Evolutionary conservation across 2,329 filamentous ascomycete species (phyloP).

Genomic region (Teratosphaeria zuluensis): DNA sequence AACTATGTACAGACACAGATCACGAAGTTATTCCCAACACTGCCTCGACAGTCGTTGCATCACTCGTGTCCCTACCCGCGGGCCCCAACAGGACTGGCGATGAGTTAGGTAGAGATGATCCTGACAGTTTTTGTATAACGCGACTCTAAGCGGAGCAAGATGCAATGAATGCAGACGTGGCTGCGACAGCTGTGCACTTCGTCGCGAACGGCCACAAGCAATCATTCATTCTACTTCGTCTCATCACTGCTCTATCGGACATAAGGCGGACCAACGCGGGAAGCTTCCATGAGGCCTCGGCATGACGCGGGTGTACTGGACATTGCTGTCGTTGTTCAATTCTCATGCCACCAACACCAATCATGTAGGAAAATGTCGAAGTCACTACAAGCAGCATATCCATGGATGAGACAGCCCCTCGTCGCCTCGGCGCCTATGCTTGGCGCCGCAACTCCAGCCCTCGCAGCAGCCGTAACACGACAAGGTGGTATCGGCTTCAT

Average conservation of each 20-base stretch:
- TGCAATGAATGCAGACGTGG: too few species aligned
- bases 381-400: conserved; percentile 35
- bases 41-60: too few species aligned
- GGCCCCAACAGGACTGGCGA: too few species aligned
- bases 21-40: too few species aligned
- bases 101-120: too few species aligned
- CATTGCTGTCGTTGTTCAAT: not conserved
- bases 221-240: too few species aligned
- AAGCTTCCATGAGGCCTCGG: not conserved
- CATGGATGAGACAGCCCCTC: conserved; percentile 50
- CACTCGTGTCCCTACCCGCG: too few species aligned
- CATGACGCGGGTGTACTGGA: not conserved
- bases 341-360: not conserved
- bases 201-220: too few species aligned
- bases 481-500: conserved; percentile 42
- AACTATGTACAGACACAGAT: too few species aligned
- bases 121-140: too few species aligned
- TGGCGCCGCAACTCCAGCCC: conserved; percentile 18
- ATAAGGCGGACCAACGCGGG: not conserved
- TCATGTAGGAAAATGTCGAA: conserved; percentile 1
- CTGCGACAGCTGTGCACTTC: too few species aligned
- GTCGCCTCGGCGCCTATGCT: conserved; percentile 59
- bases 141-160: too few species aligned
- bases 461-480: conserved; percentile 52
- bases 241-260: not conserved